A percentile compares a stretch with the other conserved stretches of the same genome.
These are phyloP conservation scores for Yarrowia phangngaensis DNA, from an alignment of 805 yeast species.

Conservation along the genomic window DNA sequence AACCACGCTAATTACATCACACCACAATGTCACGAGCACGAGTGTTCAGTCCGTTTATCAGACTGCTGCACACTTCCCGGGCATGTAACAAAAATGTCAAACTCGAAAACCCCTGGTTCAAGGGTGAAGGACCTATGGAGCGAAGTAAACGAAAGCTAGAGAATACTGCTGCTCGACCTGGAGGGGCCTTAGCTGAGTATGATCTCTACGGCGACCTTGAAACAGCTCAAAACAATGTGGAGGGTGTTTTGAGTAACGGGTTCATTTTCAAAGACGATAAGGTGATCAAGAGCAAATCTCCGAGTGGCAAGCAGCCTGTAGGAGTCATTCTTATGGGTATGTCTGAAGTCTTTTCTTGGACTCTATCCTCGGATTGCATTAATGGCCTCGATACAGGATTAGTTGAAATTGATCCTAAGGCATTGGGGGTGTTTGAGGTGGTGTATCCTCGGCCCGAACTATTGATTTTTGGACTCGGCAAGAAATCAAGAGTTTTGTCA, in stretches of 20 bases:
- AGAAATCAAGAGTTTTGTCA: constrained; percentile 57
- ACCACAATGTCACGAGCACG: constrained; percentile 16
- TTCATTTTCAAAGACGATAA: constrained; percentile 55
- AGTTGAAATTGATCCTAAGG: constrained; percentile 49
- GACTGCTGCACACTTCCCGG: constrained; percentile 15
- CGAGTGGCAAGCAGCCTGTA: constrained; percentile 30
- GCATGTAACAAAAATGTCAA: constrained; percentile 14
- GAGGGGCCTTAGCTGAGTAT: constrained; percentile 40
- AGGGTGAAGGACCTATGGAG: constrained; percentile 25
- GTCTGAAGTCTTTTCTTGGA: constrained; percentile 57
- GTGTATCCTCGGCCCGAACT: constrained; percentile 76
- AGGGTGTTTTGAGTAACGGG: constrained; percentile 52
- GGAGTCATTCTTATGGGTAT: constrained; percentile 40
- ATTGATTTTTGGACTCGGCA: constrained; percentile 67
- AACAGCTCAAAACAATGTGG: constrained; percentile 51
- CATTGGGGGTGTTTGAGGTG: constrained; percentile 49
- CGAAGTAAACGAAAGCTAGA: constrained; percentile 26
- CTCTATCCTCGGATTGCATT: constrained; percentile 41
- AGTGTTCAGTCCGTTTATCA: background rate
- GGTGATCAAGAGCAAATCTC: constrained; percentile 43
- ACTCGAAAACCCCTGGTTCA: constrained; percentile 26
- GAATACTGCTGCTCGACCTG: constrained; percentile 22
- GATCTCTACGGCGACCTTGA: constrained; percentile 47
- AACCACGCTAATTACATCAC: background rate
- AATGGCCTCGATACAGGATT: constrained; percentile 51